Evolutionary conservation across 2,329 filamentous ascomycete species (phyloP).

Genomic region (Hypoxylon sp.): DNA sequence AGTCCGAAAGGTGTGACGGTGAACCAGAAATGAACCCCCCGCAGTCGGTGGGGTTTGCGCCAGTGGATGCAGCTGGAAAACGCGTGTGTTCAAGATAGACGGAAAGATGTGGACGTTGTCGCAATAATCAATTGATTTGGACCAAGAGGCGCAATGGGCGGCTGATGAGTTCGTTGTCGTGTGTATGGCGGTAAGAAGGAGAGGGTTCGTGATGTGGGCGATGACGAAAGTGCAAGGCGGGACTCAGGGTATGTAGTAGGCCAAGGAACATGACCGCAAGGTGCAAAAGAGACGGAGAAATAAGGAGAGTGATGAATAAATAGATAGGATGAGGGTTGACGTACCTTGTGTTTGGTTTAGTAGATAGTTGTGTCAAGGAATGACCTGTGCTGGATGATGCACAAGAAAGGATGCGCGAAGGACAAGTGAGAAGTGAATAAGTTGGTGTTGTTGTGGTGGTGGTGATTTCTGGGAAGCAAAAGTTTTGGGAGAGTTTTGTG

Average conservation of each 20-base stretch:
- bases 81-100: slow-evolving; percentile 46
- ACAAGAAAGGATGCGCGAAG: slow-evolving; percentile 50
- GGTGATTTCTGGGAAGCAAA: slow-evolving; percentile 46
- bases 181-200: slow-evolving; percentile 38
- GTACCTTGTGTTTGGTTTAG: slow-evolving; percentile 42
- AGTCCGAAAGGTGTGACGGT: slow-evolving; percentile 43
- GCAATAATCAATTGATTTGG: slow-evolving; percentile 50
- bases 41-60: slow-evolving; percentile 57
- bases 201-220: slow-evolving; percentile 52
- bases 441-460: slow-evolving; percentile 47
- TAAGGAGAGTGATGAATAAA: slow-evolving; percentile 18
- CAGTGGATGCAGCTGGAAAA: slow-evolving; percentile 51
- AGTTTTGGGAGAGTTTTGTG: slow-evolving; percentile 49
- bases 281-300: slow-evolving; percentile 27
- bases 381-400: slow-evolving; percentile 48
- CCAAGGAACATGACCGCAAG: slow-evolving; percentile 47
- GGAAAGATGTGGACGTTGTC: slow-evolving; percentile 41
- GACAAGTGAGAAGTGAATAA: slow-evolving; percentile 39
- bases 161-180: slow-evolving; percentile 47
- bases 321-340: slow-evolving; percentile 28
- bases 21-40: slow-evolving; percentile 50
- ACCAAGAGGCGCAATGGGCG: slow-evolving; percentile 45
- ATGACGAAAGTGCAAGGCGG: slow-evolving; percentile 54
- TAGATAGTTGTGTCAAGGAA: slow-evolving; percentile 42
- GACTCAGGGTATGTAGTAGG: slow-evolving; percentile 52